phyloP scores from a whole-genome alignment of 768 basidiomycete species.

The Filobasidium wieringae region DNA sequence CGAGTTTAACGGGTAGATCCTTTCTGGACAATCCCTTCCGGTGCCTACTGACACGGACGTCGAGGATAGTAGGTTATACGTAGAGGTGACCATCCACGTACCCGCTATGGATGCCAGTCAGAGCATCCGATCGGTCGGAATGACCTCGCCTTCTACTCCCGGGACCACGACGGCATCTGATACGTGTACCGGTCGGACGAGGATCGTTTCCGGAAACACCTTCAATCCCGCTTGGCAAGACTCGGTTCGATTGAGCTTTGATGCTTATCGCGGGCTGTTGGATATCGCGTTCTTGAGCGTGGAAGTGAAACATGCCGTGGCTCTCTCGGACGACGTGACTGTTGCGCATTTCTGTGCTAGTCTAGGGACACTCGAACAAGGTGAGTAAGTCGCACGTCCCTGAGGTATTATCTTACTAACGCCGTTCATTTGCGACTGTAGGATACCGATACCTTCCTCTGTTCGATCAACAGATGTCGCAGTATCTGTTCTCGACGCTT shows the following conservation, averaged over 20 bases:
- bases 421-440: conserved; percentile 28
- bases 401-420: not conserved
- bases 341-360: conserved; percentile 64
- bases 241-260: conserved; percentile 50
- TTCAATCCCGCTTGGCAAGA: conserved; percentile 89
- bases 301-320: conserved; percentile 55
- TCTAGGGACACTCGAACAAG: conserved; percentile 59
- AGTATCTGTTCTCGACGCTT: conserved; percentile 85
- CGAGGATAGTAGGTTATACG: conserved; percentile 45
- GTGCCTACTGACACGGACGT: conserved; percentile 50
- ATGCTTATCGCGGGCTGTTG: conserved; percentile 49
- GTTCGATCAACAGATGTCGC: conserved; percentile 73
- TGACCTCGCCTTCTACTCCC: not conserved
- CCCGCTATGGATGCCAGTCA: conserved; percentile 44
- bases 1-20: conserved; percentile 42
- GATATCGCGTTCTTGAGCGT: conserved; percentile 78
- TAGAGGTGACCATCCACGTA: conserved; percentile 65
- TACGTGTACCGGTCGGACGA: conserved; percentile 43
- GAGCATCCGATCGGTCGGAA: conserved; percentile 8
- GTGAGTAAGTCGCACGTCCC: conserved; percentile 41
- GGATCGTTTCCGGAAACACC: conserved; percentile 66
- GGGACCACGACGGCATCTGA: not conserved
- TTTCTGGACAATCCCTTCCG: conserved; percentile 85
- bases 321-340: conserved; percentile 50
- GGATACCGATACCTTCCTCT: conserved; percentile 85